These are phyloP conservation scores for Paspalum notatum DNA, from an alignment of 176 grass and related monocot species.

Conservation along the genomic window DNA sequence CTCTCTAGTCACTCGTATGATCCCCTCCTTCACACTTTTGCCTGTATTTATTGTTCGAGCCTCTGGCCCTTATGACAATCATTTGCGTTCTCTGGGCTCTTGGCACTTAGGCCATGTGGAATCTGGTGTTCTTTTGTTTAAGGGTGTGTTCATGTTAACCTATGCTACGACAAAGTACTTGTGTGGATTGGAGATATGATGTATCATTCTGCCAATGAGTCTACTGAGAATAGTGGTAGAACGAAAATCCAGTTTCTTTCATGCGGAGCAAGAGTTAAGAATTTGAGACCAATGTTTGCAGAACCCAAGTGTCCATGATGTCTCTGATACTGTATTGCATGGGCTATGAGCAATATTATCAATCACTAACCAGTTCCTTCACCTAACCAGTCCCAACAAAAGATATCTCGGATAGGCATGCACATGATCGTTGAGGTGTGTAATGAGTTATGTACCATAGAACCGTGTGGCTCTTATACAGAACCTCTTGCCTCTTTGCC, in stretches of 20 bases:
- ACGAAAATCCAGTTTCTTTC: background rate
- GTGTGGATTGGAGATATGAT: background rate
- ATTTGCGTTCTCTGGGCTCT: background rate
- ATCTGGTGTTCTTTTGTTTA: background rate
- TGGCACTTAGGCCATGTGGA: background rate
- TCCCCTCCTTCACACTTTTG: background rate
- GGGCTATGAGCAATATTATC: background rate
- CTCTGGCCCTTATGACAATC: background rate
- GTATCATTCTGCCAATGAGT: background rate
- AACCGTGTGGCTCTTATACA: too few relatives aligned
- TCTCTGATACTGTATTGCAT: background rate
- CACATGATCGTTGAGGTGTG: too few relatives aligned
- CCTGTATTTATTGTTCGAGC: conserved; percentile 17
- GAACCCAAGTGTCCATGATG: background rate
- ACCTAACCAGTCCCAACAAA: background rate
- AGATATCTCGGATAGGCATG: background rate
- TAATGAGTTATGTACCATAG: too few relatives aligned
- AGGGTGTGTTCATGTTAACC: background rate
- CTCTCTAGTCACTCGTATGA: background rate
- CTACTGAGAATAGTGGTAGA: background rate
- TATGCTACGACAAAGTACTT: background rate
- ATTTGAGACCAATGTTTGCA: background rate
- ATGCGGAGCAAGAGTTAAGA: background rate
- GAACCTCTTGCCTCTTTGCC: too few relatives aligned
- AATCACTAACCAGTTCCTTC: background rate